Conservation (phyloP, 2,329 filamentous ascomycete species). For the Epichloe amarillans region DNA sequence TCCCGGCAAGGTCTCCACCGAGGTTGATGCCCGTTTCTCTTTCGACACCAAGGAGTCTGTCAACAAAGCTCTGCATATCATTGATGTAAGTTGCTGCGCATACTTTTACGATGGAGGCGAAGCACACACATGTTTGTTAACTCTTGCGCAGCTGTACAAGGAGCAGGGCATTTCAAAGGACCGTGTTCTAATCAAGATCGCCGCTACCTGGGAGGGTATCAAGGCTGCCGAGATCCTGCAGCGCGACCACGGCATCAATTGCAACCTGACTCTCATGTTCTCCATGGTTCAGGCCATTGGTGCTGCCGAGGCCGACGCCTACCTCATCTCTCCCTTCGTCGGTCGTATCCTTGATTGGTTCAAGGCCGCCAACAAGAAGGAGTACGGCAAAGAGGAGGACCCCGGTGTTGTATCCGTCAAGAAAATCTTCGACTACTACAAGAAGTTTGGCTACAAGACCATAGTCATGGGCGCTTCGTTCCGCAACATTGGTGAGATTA, state of each 20-base stretch:
- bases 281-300: slow-evolving; percentile 88
- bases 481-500: slow-evolving; percentile 93
- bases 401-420: slow-evolving; percentile 91
- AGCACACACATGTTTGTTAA: slow-evolving; percentile 4
- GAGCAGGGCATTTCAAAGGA: slow-evolving; percentile 83
- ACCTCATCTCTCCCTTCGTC: slow-evolving; percentile 98
- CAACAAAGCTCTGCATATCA: slow-evolving; percentile 92
- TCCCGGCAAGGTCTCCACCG: slow-evolving; percentile 95
- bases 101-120: background rate
- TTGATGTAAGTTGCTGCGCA: slow-evolving; percentile 52
- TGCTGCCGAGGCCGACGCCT: slow-evolving; percentile 86
- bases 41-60: slow-evolving; percentile 90
- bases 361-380: slow-evolving; percentile 92
- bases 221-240: slow-evolving; percentile 96
- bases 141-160: slow-evolving; percentile 67
- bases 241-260: slow-evolving; percentile 91
- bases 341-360: slow-evolving; percentile 99
- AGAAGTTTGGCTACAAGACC: slow-evolving; percentile 98
- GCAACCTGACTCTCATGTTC: slow-evolving; percentile 99
- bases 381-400: slow-evolving; percentile 80
- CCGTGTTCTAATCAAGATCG: slow-evolving; percentile 95
- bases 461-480: slow-evolving; percentile 99
- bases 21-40: slow-evolving; percentile 92
- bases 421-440: slow-evolving; percentile 99
- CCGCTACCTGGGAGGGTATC: slow-evolving; percentile 99